Evolutionary conservation across 805 yeast species (phyloP).

Genomic region (Candida methanosorbosa): DNA sequence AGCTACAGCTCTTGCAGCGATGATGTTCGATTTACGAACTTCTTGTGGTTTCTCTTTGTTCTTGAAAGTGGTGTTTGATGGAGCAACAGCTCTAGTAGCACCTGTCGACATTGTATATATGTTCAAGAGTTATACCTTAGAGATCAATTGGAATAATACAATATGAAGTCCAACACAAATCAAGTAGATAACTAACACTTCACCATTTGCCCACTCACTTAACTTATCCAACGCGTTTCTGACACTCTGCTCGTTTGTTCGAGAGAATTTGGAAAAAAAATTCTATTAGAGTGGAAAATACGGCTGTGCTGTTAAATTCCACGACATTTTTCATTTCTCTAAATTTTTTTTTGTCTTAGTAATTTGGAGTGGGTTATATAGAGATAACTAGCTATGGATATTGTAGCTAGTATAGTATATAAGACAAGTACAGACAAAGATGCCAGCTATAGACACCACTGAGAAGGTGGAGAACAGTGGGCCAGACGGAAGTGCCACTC

Average conservation of each 20-base stretch:
- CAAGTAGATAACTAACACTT: too few species aligned
- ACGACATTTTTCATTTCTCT: background rate
- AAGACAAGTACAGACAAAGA: background rate
- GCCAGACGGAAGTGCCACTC: background rate
- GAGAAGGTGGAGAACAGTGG: background rate
- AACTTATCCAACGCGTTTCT: background rate
- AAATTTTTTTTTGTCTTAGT: background rate
- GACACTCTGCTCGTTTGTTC: too few species aligned
- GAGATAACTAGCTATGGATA: too few species aligned
- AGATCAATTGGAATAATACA: too few species aligned
- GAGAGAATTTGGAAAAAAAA: too few species aligned
- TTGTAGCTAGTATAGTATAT: too few species aligned
- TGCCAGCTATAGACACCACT: background rate
- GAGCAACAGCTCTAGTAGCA: slow-evolving; percentile 19
- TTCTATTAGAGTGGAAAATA: too few species aligned
- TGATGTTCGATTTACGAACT: slow-evolving; percentile 79
- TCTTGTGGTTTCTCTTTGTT: slow-evolving; percentile 94
- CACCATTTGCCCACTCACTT: too few species aligned
- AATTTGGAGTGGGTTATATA: too few species aligned
- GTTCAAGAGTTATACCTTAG: too few species aligned
- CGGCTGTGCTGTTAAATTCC: too few species aligned
- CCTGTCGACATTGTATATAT: slow-evolving; percentile 12
- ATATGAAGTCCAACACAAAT: too few species aligned
- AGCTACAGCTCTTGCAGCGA: slow-evolving; percentile 91
- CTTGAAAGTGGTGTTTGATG: slow-evolving; percentile 82